Evolutionary conservation across 257 asterid genomes (phyloP).

Genomic region (Ilex asprella): DNA sequence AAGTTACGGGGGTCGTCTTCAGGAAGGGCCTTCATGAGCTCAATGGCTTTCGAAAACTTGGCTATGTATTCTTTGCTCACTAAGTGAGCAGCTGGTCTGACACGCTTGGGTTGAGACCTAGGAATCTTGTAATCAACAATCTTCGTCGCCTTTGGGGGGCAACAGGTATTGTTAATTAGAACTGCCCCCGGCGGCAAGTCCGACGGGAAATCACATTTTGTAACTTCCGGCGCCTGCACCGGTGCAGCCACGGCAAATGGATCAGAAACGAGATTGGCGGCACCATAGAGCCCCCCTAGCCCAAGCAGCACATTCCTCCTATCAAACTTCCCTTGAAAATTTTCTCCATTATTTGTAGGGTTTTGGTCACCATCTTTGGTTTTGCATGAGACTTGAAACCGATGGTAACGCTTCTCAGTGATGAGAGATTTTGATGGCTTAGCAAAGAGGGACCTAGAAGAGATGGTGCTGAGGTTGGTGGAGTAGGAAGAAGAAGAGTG

Average conservation of each 20-base stretch:
- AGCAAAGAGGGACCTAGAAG: background rate
- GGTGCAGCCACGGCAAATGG: background rate
- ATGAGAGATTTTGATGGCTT: background rate
- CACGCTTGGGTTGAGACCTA: constrained; percentile 12
- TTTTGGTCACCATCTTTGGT: background rate
- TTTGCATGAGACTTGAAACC: background rate
- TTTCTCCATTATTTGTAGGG: background rate
- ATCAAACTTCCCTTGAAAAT: background rate
- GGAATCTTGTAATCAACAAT: constrained; percentile 25
- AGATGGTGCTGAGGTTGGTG: background rate
- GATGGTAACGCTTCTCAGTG: background rate
- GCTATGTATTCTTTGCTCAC: too few relatives aligned
- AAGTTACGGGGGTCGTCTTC: constrained; percentile 1
- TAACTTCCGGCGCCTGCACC: background rate
- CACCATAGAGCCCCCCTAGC: background rate
- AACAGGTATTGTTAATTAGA: constrained; percentile 11
- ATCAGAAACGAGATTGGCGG: background rate
- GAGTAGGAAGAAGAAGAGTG: background rate
- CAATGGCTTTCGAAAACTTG: too few relatives aligned
- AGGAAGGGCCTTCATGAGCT: too few relatives aligned
- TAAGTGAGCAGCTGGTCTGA: constrained; percentile 33
- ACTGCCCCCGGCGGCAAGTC: background rate
- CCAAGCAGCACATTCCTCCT: background rate
- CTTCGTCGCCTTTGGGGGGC: constrained; percentile 20
- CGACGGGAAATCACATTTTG: background rate